Conservation (phyloP, 495 filamentous ascomycete species). For the Penicillium egyptiacum region DNA sequence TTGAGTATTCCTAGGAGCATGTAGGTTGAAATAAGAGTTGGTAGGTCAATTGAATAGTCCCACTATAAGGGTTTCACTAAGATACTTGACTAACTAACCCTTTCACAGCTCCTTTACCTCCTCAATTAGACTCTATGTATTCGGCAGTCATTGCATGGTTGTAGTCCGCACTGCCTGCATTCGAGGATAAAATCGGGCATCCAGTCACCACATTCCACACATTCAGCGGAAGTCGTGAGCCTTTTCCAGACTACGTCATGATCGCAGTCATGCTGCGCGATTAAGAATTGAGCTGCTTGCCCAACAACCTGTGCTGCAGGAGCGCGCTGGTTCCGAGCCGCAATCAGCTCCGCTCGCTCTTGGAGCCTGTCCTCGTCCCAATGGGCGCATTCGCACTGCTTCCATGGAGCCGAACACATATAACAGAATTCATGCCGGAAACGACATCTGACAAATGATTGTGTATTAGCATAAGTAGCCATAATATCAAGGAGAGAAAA, state of each 20-base stretch:
- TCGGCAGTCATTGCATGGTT: background rate
- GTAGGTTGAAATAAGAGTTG: no score
- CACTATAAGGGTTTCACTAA: no score
- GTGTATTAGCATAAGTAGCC: background rate
- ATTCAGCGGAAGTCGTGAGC: background rate
- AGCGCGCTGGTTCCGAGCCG: background rate
- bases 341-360: conserved; percentile 22
- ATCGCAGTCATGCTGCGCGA: background rate
- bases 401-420: conserved; percentile 39
- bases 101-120: background rate
- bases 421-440: conserved; percentile 30
- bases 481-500: conserved; percentile 5
- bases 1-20: no score
- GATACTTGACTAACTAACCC: background rate
- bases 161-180: background rate
- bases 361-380: conserved; percentile 41
- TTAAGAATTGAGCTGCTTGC: background rate
- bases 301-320: background rate
- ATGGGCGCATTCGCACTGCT: conserved; percentile 45
- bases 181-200: background rate
- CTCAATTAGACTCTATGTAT: background rate
- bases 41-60: no score
- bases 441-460: conserved; percentile 8
- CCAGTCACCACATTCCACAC: background rate
- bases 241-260: background rate